A percentile compares a stretch with the other conserved stretches of the same genome.
Evolutionary conservation across 768 basidiomycete genomes (phyloP).

Genomic region (Phylloporus sp.): DNA sequence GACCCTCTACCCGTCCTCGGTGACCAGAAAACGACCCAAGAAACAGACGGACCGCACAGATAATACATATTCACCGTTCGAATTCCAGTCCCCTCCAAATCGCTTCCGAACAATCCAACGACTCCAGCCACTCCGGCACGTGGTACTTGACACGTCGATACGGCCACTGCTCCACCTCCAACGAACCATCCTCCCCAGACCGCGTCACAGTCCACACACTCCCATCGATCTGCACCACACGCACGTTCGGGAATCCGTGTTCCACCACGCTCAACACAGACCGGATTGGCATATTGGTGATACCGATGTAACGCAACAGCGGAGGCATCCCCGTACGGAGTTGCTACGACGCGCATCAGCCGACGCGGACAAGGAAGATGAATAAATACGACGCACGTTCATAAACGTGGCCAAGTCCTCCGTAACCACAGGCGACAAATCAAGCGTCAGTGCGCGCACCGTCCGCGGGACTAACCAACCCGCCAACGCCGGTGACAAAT

Average conservation of each 20-base stretch:
- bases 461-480: slow-evolving; percentile 62
- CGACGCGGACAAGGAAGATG: neutral
- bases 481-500: slow-evolving; percentile 57
- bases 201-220: slow-evolving; percentile 50
- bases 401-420: slow-evolving; percentile 42
- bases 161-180: slow-evolving; percentile 55
- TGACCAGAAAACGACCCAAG: too few relatives aligned
- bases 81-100: slow-evolving; percentile 25
- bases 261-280: slow-evolving; percentile 43
- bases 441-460: slow-evolving; percentile 45
- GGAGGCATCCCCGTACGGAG: slow-evolving; percentile 54
- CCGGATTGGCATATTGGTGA: slow-evolving; percentile 45
- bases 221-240: slow-evolving; percentile 49
- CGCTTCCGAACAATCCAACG: slow-evolving; percentile 58
- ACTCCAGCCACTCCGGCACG: slow-evolving; percentile 59
- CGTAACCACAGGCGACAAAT: slow-evolving; percentile 30
- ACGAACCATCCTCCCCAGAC: slow-evolving; percentile 23
- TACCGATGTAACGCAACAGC: slow-evolving; percentile 47
- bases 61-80: neutral
- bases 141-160: slow-evolving; percentile 48
- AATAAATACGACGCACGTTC: slow-evolving; percentile 27
- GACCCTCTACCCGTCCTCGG: too few relatives aligned
- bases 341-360: slow-evolving; percentile 40
- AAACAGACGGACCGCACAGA: too few relatives aligned
- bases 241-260: slow-evolving; percentile 58